Conservation (phyloP, 1,139 yeast genomes). For the Yamadazyma taylorii region DNA sequence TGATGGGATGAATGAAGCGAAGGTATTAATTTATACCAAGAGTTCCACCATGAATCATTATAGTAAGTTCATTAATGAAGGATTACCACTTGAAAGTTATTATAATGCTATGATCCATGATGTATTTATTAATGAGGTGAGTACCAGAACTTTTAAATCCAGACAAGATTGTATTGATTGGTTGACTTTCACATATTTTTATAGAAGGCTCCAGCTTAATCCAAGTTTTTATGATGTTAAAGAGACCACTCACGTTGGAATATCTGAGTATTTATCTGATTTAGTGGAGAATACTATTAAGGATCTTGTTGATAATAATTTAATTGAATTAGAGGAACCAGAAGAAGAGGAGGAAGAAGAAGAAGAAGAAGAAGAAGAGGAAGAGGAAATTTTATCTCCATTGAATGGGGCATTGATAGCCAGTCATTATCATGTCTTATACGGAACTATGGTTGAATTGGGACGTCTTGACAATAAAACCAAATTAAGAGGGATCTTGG, state of each 20-base stretch:
- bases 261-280: slow-evolving; percentile 82
- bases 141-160: slow-evolving; percentile 59
- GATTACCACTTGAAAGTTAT: slow-evolving; percentile 84
- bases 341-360: slow-evolving; percentile 36
- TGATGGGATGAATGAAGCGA: slow-evolving; percentile 24
- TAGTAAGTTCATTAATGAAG: slow-evolving; percentile 66
- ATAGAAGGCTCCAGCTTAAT: slow-evolving; percentile 73
- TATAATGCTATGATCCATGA: slow-evolving; percentile 62
- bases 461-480: slow-evolving; percentile 54
- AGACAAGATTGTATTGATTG: slow-evolving; percentile 91
- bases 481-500: slow-evolving; percentile 63
- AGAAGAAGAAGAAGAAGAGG: slow-evolving; percentile 35
- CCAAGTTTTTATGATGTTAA: slow-evolving; percentile 86
- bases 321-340: slow-evolving; percentile 58
- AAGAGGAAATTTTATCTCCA: slow-evolving; percentile 52
- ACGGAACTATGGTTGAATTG: slow-evolving; percentile 62
- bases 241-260: slow-evolving; percentile 62
- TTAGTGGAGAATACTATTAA: slow-evolving; percentile 71
- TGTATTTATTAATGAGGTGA: slow-evolving; percentile 67
- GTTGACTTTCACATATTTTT: slow-evolving; percentile 82
- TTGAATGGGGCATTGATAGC: slow-evolving; percentile 74
- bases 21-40: slow-evolving; percentile 59
- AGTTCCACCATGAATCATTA: slow-evolving; percentile 61
- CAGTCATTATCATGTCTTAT: slow-evolving; percentile 66
- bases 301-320: slow-evolving; percentile 59